A percentile compares a stretch with the other conserved stretches of the same genome.
Evolutionary conservation across 176 grass and related monocot genomes (phyloP).

Genomic region (Oryza meridionalis): DNA sequence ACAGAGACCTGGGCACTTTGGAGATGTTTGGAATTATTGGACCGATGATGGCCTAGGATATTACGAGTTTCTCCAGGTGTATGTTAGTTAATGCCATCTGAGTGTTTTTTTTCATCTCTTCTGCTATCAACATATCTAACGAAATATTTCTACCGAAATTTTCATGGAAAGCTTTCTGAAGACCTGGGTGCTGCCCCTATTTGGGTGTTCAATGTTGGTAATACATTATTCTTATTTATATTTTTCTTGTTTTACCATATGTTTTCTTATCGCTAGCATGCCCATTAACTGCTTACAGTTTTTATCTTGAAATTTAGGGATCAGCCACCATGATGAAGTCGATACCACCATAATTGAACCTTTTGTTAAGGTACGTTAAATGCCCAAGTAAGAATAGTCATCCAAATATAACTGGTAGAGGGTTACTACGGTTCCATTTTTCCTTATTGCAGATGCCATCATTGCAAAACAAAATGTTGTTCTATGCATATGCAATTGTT

Average conservation of each 20-base stretch:
- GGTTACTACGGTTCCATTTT: neutral
- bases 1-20: slow-evolving; percentile 80
- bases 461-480: neutral
- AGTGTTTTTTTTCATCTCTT: neutral
- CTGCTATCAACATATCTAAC: neutral
- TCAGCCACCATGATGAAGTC: slow-evolving; percentile 61
- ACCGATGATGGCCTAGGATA: slow-evolving; percentile 90
- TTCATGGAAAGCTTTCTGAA: slow-evolving; percentile 68
- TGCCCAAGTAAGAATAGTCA: slow-evolving; percentile 10
- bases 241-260: neutral
- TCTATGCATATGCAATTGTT: no score
- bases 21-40: slow-evolving; percentile 90
- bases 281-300: neutral
- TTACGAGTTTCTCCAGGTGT: slow-evolving; percentile 87
- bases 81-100: slow-evolving; percentile 27
- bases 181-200: slow-evolving; percentile 57
- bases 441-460: neutral
- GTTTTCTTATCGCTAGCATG: neutral
- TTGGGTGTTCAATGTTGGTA: slow-evolving; percentile 95
- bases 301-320: slow-evolving; percentile 48
- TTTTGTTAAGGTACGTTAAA: slow-evolving; percentile 59
- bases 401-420: neutral
- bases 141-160: neutral
- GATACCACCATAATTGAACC: slow-evolving; percentile 39
- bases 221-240: neutral